A percentile compares a stretch with the other conserved stretches of the same genome.
phyloP scores from a whole-genome alignment of 805 yeast species.

The Wilhelminamyces savonicus region DNA sequence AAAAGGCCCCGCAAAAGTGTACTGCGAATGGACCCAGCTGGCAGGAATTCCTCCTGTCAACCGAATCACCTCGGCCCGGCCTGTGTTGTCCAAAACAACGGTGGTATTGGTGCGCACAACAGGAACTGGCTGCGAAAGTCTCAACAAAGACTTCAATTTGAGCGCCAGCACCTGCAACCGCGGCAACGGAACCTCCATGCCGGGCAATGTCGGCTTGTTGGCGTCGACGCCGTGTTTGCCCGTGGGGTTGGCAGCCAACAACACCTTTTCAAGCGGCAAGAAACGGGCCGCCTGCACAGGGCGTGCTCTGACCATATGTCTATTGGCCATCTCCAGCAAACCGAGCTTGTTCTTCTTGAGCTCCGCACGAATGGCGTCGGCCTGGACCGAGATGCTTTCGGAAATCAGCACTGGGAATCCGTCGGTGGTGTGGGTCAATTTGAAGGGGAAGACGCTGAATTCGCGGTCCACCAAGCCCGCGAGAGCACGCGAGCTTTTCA shows the following conservation, averaged over 20 bases:
- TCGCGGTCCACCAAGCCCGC: constrained; percentile 64
- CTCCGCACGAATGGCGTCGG: constrained; percentile 45
- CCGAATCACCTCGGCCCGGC: constrained; percentile 54
- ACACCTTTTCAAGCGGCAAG: constrained; percentile 61
- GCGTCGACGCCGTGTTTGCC: constrained; percentile 66
- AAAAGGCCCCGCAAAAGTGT: constrained; percentile 48
- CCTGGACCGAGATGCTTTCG: constrained; percentile 31
- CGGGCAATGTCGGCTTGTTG: constrained; percentile 59
- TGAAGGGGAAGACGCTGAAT: constrained; percentile 87
- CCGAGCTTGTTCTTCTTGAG: constrained; percentile 66
- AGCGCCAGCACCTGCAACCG: constrained; percentile 65
- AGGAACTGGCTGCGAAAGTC: constrained; percentile 37
- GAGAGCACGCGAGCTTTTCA: constrained; percentile 67
- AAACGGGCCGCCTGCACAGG: constrained; percentile 70
- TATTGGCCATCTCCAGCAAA: constrained; percentile 69
- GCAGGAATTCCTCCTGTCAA: constrained; percentile 73
- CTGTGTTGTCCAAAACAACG: constrained; percentile 46
- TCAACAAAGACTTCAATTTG: constrained; percentile 58
- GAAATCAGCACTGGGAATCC: constrained; percentile 49
- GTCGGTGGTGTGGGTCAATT: constrained; percentile 64
- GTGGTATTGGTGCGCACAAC: constrained; percentile 81
- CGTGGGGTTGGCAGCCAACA: constrained; percentile 58
- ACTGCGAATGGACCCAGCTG: constrained; percentile 82
- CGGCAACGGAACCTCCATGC: constrained; percentile 71
- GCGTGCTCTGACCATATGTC: constrained; percentile 68